Percentiles rank a stretch among this genome's conserved stretches.
Conservation (phyloP, 2,329 filamentous ascomycete species). For the Cordyceps farinosa region DNA sequence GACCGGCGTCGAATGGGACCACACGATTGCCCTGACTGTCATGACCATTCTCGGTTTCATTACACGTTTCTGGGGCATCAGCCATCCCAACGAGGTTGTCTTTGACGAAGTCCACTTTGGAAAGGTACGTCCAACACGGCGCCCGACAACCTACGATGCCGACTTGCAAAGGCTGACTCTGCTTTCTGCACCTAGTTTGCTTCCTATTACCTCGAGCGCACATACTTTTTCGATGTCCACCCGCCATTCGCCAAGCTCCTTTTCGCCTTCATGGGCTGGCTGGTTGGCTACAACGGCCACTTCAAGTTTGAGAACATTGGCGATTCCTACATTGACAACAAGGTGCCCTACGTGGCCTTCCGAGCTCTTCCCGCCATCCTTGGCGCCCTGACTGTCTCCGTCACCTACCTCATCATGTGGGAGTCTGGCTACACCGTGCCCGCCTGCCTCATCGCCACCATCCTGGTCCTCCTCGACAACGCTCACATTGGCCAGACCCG, state of each 20-base stretch:
- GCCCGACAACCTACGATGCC: background rate
- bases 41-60: conserved; percentile 82
- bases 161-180: background rate
- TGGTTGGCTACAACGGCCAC: conserved; percentile 93
- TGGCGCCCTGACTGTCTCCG: conserved; percentile 89
- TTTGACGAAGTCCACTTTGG: conserved; percentile 99
- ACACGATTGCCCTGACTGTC: conserved; percentile 71
- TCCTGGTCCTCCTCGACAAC: conserved; percentile 90
- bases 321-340: conserved; percentile 95
- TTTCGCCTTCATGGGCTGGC: conserved; percentile 94
- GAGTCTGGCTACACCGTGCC: conserved; percentile 97
- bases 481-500: conserved; percentile 96
- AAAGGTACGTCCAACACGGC: conserved; percentile 64
- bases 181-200: conserved; percentile 53
- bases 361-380: conserved; percentile 88
- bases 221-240: conserved; percentile 99
- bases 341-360: conserved; percentile 95
- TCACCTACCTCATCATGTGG: conserved; percentile 98
- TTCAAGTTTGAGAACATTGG: conserved; percentile 99
- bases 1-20: conserved; percentile 68
- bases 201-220: conserved; percentile 85
- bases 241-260: conserved; percentile 97
- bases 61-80: conserved; percentile 94
- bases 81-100: conserved; percentile 91
- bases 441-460: conserved; percentile 81